Evolutionary conservation across 1,284 basidiomycete genomes (phyloP).

Genomic region (Boletus hoseneyae): DNA sequence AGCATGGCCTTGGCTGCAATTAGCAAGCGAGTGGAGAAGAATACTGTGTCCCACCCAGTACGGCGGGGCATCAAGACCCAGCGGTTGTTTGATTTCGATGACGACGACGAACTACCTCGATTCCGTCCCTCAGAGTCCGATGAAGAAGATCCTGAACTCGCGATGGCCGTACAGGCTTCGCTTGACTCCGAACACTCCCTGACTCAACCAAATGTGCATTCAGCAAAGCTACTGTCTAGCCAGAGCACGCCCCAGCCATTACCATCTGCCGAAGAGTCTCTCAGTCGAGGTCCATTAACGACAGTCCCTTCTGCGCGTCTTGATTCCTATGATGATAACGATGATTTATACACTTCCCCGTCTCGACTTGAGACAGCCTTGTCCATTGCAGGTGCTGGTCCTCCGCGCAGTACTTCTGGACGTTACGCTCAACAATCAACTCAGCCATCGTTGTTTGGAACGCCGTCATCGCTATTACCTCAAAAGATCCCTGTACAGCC

Average conservation of each 20-base stretch:
- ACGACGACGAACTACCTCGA: slow-evolving; percentile 41
- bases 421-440: slow-evolving; percentile 8
- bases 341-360: slow-evolving; percentile 45
- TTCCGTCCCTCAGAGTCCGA: slow-evolving; percentile 38
- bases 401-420: slow-evolving; percentile 31
- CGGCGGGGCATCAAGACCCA: slow-evolving; percentile 34
- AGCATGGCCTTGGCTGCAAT: slow-evolving; percentile 67
- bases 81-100: slow-evolving; percentile 57
- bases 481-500: slow-evolving; percentile 2
- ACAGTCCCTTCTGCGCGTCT: slow-evolving; percentile 8
- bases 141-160: slow-evolving; percentile 51
- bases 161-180: slow-evolving; percentile 60
- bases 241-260: slow-evolving; percentile 3
- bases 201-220: background rate
- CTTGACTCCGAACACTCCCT: slow-evolving; percentile 29
- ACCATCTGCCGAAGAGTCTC: slow-evolving; percentile 2
- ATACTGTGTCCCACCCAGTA: slow-evolving; percentile 33
- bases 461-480: slow-evolving; percentile 31
- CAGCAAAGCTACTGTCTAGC: slow-evolving; percentile 5
- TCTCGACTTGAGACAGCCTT: slow-evolving; percentile 61
- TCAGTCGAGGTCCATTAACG: slow-evolving; percentile 2
- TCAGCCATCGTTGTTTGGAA: slow-evolving; percentile 35
- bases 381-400: slow-evolving; percentile 56
- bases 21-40: slow-evolving; percentile 45
- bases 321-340: slow-evolving; percentile 25